Evolutionary conservation across 148 eudicot species (phyloP).

Genomic region (Chenopodium album): DNA sequence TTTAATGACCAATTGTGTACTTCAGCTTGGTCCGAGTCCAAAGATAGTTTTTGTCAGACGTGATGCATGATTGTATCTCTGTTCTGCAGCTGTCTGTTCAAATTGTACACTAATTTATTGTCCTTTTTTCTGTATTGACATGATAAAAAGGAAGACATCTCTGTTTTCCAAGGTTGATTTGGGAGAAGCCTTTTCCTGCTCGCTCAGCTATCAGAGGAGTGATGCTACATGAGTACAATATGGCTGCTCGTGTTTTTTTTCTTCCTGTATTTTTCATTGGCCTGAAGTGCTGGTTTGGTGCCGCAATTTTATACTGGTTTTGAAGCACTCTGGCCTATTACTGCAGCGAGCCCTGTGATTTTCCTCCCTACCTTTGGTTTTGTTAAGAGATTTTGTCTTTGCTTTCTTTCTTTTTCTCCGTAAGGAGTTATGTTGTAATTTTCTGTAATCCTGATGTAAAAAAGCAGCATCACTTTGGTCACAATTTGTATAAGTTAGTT

Average conservation of each 20-base stretch:
- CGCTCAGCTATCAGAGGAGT: conserved; percentile 30
- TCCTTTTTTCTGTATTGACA: background rate
- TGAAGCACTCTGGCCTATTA: conserved; percentile 30
- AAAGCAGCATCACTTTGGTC: background rate
- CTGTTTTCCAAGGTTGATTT: conserved; percentile 10
- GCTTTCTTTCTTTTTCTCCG: conserved; percentile 10
- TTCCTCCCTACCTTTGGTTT: conserved; percentile 35
- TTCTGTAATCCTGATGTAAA: background rate
- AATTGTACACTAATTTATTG: conserved; percentile 7
- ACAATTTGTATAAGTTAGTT: background rate
- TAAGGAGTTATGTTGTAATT: conserved; percentile 12
- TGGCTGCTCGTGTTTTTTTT: conserved; percentile 32
- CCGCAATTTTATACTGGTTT: conserved; percentile 31
- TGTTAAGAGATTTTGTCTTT: background rate
- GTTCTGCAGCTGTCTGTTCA: background rate
- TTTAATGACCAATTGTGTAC: conserved; percentile 36
- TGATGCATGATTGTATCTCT: conserved; percentile 21
- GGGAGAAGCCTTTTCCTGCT: conserved; percentile 29
- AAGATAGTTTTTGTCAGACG: conserved; percentile 44
- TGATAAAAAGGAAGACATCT: conserved; percentile 1
- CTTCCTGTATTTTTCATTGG: conserved; percentile 26
- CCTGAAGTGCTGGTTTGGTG: conserved; percentile 28
- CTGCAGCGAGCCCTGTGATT: conserved; percentile 33
- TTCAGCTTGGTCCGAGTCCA: conserved; percentile 47
- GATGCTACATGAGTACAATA: conserved; percentile 28